phyloP scores from a whole-genome alignment of 768 basidiomycete genomes.

The Psilocybe cubensis region DNA sequence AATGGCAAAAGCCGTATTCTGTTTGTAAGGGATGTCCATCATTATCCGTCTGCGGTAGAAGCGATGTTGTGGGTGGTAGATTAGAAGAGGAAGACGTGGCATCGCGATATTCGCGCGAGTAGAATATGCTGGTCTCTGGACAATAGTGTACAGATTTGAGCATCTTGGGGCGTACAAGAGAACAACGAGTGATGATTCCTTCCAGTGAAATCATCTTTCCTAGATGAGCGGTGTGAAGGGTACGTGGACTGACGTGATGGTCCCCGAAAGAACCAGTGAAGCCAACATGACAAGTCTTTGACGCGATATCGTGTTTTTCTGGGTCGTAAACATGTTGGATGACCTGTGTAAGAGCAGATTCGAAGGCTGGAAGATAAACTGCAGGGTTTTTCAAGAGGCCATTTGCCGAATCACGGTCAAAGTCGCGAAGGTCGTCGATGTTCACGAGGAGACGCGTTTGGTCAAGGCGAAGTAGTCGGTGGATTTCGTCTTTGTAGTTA shows the following conservation, averaged over 20 bases:
- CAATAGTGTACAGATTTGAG: constrained; percentile 96
- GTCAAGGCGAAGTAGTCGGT: constrained; percentile 79
- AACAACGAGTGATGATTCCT: constrained; percentile 98
- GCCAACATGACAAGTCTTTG: constrained; percentile 85
- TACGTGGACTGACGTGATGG: constrained; percentile 95
- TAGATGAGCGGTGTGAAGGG: constrained; percentile 84
- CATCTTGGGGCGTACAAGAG: constrained; percentile 98
- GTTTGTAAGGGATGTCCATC: constrained; percentile 86
- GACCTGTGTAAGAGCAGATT: constrained; percentile 77
- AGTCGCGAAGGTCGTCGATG: constrained; percentile 94
- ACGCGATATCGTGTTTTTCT: constrained; percentile 80
- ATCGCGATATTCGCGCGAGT: constrained; percentile 91
- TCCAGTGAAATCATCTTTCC: constrained; percentile 97
- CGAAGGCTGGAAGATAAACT: constrained; percentile 87
- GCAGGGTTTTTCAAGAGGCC: constrained; percentile 89
- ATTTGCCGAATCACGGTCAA: constrained; percentile 85
- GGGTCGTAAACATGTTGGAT: constrained; percentile 75
- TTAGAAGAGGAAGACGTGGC: constrained; percentile 86
- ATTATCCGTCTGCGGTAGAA: constrained; percentile 92
- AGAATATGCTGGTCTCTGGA: constrained; percentile 82
- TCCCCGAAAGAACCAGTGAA: constrained; percentile 97
- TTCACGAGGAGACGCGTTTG: constrained; percentile 92
- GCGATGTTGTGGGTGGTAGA: constrained; percentile 80
- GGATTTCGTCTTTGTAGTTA: constrained; percentile 87
- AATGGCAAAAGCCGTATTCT: constrained; percentile 91